Evolutionary conservation across 371 early-diverging fungal species (phyloP).

Genomic region (Mucor racemosus): DNA sequence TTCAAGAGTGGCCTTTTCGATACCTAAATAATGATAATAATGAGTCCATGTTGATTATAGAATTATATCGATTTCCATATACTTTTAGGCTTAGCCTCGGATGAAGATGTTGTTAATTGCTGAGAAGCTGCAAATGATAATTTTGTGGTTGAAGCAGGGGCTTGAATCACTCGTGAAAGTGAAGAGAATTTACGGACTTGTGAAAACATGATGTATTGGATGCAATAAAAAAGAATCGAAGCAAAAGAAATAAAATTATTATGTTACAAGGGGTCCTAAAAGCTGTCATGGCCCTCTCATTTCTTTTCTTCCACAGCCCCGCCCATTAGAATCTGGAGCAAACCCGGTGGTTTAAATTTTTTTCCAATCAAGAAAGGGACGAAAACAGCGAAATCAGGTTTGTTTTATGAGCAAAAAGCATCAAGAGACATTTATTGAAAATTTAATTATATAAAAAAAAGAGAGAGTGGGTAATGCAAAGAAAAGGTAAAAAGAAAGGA

Average conservation of each 20-base stretch:
- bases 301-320: not conserved
- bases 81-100: not conserved
- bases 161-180: constrained; percentile 18
- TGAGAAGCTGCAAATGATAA: constrained; percentile 8
- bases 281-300: not conserved
- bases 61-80: not conserved
- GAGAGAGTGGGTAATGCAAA: not conserved
- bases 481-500: not conserved
- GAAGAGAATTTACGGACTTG: constrained; percentile 30
- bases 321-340: not conserved
- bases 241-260: not conserved
- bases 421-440: too few species aligned
- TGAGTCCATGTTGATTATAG: not conserved
- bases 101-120: constrained; percentile 7
- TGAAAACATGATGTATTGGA: constrained; percentile 19
- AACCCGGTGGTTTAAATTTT: not conserved
- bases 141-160: constrained; percentile 16
- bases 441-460: not conserved
- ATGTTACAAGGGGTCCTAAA: constrained; percentile 8
- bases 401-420: too few species aligned
- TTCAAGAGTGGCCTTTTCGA: constrained; percentile 33
- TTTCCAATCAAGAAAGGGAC: too few species aligned
- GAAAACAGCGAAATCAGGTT: too few species aligned
- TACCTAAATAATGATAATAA: constrained; percentile 11
- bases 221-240: not conserved